These are phyloP conservation scores for Ceratobasidium sp. DNA, from an alignment of 1,284 basidiomycete genomes.

Conservation along the genomic window DNA sequence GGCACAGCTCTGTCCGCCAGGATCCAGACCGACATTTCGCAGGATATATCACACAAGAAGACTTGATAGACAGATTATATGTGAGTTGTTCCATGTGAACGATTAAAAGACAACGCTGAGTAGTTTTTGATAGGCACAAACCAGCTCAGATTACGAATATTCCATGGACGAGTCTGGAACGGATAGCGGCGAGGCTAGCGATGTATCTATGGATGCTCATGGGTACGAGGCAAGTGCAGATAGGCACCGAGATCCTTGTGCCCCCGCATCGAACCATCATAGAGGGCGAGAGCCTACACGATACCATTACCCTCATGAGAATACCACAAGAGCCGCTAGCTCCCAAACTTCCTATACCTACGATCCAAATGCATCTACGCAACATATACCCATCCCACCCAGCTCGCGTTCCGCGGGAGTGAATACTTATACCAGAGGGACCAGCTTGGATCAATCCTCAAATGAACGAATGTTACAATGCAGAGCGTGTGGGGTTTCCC, in stretches of 20 bases:
- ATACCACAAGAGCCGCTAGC: not conserved
- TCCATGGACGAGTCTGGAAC: not conserved
- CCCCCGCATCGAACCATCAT: not conserved
- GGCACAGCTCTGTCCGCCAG: not conserved
- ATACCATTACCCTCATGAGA: not conserved
- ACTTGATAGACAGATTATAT: not conserved
- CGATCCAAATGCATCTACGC: constrained; percentile 6
- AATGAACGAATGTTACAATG: not conserved
- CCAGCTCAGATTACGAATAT: constrained; percentile 12
- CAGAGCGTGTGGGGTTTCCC: not conserved
- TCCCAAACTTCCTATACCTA: not conserved
- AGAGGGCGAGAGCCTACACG: not conserved
- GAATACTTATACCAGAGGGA: not conserved
- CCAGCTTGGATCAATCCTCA: not conserved
- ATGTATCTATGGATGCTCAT: not conserved
- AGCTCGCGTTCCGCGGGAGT: not conserved
- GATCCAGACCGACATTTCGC: not conserved
- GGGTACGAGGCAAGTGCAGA: too few relatives aligned
- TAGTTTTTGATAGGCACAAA: not conserved
- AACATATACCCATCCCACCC: constrained; percentile 7
- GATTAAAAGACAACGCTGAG: too few relatives aligned
- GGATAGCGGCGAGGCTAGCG: not conserved
- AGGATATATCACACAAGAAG: not conserved
- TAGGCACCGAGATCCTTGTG: too few relatives aligned
- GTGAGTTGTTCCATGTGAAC: not conserved